phyloP scores from a whole-genome alignment of 805 yeast genomes.

The Pichia manshurica region DNA sequence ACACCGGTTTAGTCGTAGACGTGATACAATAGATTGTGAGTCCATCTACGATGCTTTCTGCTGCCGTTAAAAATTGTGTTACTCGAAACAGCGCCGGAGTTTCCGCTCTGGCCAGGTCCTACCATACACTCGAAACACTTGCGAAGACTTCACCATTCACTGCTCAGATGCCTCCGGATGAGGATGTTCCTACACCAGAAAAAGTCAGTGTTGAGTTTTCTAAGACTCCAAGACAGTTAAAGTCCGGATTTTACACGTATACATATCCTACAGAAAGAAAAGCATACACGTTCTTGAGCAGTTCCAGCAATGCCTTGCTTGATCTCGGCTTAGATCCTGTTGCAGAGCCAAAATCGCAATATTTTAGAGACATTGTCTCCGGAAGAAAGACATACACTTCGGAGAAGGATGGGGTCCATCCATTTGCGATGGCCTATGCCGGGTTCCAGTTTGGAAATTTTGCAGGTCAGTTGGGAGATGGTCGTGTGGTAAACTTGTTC shows the following conservation, averaged over 20 bases:
- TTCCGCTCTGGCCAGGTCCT: background rate
- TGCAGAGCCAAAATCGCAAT: constrained; percentile 17
- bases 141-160: constrained; percentile 30
- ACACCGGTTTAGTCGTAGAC: no score
- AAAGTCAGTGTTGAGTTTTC: constrained; percentile 18
- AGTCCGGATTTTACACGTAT: constrained; percentile 68
- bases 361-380: constrained; percentile 48
- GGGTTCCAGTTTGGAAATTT: constrained; percentile 95
- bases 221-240: constrained; percentile 36
- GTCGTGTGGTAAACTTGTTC: constrained; percentile 80
- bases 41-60: no score
- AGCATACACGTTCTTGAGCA: constrained; percentile 47
- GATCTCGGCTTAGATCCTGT: constrained; percentile 56
- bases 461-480: constrained; percentile 98
- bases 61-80: no score
- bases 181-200: constrained; percentile 22
- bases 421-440: constrained; percentile 89
- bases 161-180: constrained; percentile 25
- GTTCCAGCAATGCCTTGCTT: constrained; percentile 52
- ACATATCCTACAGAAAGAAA: constrained; percentile 59
- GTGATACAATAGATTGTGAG: no score
- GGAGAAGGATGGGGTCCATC: constrained; percentile 39
- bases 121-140: constrained; percentile 12
- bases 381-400: constrained; percentile 45
- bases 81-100: no score